Base-by-base conservation (phyloP, 768 basidiomycete species). In the Leccinum ochraceum region DNA sequence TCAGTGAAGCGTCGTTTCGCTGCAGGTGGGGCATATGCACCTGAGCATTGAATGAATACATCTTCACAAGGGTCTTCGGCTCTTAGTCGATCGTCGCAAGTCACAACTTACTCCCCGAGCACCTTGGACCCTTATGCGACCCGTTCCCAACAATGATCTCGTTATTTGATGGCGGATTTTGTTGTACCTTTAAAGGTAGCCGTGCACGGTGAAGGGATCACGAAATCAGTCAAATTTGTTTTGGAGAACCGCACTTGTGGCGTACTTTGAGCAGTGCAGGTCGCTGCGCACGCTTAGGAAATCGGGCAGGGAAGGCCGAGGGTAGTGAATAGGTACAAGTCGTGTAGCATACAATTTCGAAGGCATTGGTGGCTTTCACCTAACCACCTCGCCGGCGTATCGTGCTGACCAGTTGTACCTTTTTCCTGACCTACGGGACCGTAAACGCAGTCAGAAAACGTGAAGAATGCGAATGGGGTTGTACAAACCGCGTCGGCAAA, bases 341-440 rank as follows among this genome's bases (percentile, higher is more conserved):
- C 28, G 17, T 48, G 63, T 60, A 61, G 44, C 50, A 57, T 59
- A 62, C 58, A 49, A 20, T n/a, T 36, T 59, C 32, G 32, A 26
- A 22, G 26, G 53, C 20, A 5, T 49, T 37, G 52, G 48, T 13
- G 46, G 26, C 50, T 48, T 26, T 26, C 61, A 37, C 49, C 74
- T 61, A 92, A 69, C 85, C 86, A 68, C 90, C 89, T 63, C 90
- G 84, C 62, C 83, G 83, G 67, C 89, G 87, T 69, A 93, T 93
- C 75, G 86, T 86, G 62, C 83, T 82, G 64, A 93, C 92, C 36
- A 94, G 76, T 69, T 89, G 84, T 39, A 93, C 89, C 77, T 90
- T 93, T 78, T 85, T 84, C 74, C 92, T 84, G 62, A 94, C 91
- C 92, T 94, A 67, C n/a, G 64, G 60, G 56, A 59, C 60, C 59